phyloP scores from a whole-genome alignment of 1,284 basidiomycete genomes.

The Microbotryum saponariae region DNA sequence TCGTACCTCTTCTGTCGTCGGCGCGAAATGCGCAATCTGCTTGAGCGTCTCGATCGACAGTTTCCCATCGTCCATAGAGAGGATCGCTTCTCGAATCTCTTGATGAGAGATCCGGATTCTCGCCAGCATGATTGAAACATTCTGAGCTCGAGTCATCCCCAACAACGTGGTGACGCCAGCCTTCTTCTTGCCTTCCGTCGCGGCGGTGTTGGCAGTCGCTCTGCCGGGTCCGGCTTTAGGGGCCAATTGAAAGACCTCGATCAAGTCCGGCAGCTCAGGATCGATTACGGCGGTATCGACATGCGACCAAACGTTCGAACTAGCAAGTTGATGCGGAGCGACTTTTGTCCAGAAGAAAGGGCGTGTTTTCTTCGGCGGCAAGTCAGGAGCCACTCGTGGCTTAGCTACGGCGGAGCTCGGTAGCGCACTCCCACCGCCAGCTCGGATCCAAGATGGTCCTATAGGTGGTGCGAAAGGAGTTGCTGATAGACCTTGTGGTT shows the following conservation, averaged over 20 bases:
- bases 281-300: constrained; percentile 39
- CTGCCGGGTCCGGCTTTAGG: constrained; percentile 41
- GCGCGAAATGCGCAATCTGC: constrained; percentile 62
- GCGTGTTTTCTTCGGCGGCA: not conserved
- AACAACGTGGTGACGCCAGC: constrained; percentile 61
- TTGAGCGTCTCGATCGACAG: constrained; percentile 64
- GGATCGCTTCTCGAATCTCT: constrained; percentile 59
- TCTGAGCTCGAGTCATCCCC: constrained; percentile 73
- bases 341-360: constrained; percentile 89
- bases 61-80: constrained; percentile 60
- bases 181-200: constrained; percentile 42
- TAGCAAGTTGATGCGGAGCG: constrained; percentile 41
- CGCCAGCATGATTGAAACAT: constrained; percentile 74
- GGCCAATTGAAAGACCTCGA: constrained; percentile 43
- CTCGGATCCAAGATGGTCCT: too few relatives aligned
- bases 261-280: constrained; percentile 61
- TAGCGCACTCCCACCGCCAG: too few relatives aligned
- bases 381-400: not conserved
- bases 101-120: constrained; percentile 58
- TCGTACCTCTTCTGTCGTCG: constrained; percentile 65
- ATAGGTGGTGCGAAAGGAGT: constrained; percentile 5
- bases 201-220: constrained; percentile 29
- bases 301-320: constrained; percentile 57
- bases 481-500: too few relatives aligned
- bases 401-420: too few relatives aligned